phyloP scores from a whole-genome alignment of 164 flowering plant genomes.

The Sedum album region DNA sequence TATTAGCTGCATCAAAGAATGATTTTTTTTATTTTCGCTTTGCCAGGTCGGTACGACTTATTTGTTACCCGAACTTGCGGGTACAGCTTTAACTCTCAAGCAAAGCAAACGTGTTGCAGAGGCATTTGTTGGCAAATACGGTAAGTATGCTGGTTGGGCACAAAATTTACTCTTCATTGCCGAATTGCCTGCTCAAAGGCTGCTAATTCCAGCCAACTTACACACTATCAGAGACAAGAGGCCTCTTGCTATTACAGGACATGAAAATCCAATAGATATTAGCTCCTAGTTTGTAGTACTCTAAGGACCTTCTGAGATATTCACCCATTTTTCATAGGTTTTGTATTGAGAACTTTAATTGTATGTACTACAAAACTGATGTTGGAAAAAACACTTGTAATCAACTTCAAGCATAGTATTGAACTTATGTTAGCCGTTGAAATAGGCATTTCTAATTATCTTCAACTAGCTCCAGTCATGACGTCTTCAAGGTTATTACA shows the following conservation, averaged over 20 bases:
- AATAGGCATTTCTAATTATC: not conserved
- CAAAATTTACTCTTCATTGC: slow-evolving; percentile 89
- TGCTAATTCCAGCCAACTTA: slow-evolving; percentile 34
- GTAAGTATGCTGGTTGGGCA: slow-evolving; percentile 99
- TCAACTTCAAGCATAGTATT: not conserved
- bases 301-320: not conserved
- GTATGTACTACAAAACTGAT: not conserved
- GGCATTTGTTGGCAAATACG: slow-evolving; percentile 86
- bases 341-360: not conserved
- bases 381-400: too few species aligned
- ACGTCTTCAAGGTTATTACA: not conserved
- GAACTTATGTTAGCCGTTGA: not conserved
- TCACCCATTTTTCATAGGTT: too few species aligned
- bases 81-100: slow-evolving; percentile 61
- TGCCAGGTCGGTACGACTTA: slow-evolving; percentile 70
- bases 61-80: slow-evolving; percentile 85
- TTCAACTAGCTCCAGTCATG: not conserved
- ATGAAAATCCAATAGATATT: slow-evolving; percentile 1
- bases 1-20: too few species aligned
- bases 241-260: slow-evolving; percentile 13
- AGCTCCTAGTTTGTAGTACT: not conserved
- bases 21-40: slow-evolving; percentile 15
- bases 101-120: slow-evolving; percentile 70
- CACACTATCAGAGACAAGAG: slow-evolving; percentile 19
- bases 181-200: slow-evolving; percentile 76